Evolutionary conservation across 805 yeast genomes (phyloP).

Genomic region (Zygosaccharomyces lentus): DNA sequence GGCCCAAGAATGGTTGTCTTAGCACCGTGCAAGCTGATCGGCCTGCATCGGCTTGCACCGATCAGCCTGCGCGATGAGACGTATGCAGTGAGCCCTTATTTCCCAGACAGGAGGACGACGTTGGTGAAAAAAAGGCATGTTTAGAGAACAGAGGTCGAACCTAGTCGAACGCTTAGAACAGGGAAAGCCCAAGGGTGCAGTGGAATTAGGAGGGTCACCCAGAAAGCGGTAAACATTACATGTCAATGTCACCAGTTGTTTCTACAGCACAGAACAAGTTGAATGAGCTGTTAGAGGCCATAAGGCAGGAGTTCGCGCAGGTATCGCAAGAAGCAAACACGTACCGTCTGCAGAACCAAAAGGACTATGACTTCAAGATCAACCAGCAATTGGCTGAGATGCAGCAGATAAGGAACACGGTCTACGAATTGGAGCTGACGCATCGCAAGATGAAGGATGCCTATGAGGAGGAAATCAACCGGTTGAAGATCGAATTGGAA

Average conservation of each 20-base stretch:
- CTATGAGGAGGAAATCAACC: slow-evolving; percentile 86
- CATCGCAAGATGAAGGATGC: slow-evolving; percentile 94
- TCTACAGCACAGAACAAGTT: slow-evolving; percentile 38
- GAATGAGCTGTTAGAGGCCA: slow-evolving; percentile 83
- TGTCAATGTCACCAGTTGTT: slow-evolving; percentile 21
- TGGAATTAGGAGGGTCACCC: neutral
- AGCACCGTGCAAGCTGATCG: neutral
- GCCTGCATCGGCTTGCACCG: too few species aligned
- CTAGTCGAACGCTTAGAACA: neutral
- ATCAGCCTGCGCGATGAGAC: slow-evolving; percentile 3
- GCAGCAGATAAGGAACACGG: slow-evolving; percentile 90
- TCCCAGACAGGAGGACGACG: neutral
- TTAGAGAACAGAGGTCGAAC: neutral
- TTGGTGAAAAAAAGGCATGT: slow-evolving; percentile 2
- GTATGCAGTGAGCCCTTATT: neutral
- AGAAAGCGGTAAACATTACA: neutral
- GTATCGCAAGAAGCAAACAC: slow-evolving; percentile 81
- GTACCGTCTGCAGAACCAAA: slow-evolving; percentile 77
- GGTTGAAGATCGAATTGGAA: slow-evolving; percentile 82
- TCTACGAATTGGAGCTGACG: slow-evolving; percentile 88
- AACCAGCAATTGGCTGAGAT: slow-evolving; percentile 90
- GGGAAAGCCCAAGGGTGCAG: neutral
- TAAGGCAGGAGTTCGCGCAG: slow-evolving; percentile 84
- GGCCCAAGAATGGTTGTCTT: neutral
- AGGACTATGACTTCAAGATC: slow-evolving; percentile 84